These are phyloP conservation scores for Serendipita vermifera DNA, from an alignment of 768 basidiomycete species.

Conservation along the genomic window DNA sequence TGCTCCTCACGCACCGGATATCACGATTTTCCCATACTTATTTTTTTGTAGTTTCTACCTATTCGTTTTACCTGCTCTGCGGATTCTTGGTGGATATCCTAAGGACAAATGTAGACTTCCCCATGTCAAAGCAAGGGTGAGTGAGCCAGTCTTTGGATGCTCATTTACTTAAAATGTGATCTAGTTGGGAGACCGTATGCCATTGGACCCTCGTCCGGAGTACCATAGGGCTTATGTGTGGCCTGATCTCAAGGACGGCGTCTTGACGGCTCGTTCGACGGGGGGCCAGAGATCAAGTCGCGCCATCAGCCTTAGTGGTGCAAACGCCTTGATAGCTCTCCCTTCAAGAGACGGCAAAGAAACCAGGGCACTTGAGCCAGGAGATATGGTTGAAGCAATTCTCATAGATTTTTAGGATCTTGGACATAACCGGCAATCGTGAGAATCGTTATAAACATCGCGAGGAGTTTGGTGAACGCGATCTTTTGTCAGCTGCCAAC, in stretches of 20 bases:
- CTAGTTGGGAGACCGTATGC: slow-evolving; percentile 34
- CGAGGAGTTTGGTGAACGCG: too few species aligned
- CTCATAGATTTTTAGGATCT: slow-evolving; percentile 38
- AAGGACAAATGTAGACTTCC: slow-evolving; percentile 41
- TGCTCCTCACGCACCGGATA: not conserved
- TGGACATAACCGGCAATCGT: too few species aligned
- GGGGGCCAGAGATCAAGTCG: slow-evolving; percentile 80
- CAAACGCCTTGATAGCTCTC: slow-evolving; percentile 64
- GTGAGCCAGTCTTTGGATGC: not conserved
- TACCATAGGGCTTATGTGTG: slow-evolving; percentile 66
- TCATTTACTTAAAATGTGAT: slow-evolving; percentile 7
- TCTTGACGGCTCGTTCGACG: slow-evolving; percentile 57
- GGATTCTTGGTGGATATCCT: slow-evolving; percentile 59
- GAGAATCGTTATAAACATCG: too few species aligned
- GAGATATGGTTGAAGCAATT: slow-evolving; percentile 46
- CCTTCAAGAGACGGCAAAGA: slow-evolving; percentile 32
- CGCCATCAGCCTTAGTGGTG: slow-evolving; percentile 64
- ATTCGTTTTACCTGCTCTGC: slow-evolving; percentile 70
- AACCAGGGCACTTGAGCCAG: slow-evolving; percentile 25
- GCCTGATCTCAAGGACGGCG: slow-evolving; percentile 26
- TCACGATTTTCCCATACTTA: not conserved
- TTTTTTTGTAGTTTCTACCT: slow-evolving; percentile 45
- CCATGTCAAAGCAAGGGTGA: slow-evolving; percentile 50
- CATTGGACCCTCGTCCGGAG: slow-evolving; percentile 59
- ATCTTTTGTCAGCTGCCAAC: too few species aligned